A percentile compares a stretch with the other conserved stretches of the same genome.
phyloP scores from a whole-genome alignment of 2,329 filamentous ascomycete species.

The Aspergillus quadrilineatus region DNA sequence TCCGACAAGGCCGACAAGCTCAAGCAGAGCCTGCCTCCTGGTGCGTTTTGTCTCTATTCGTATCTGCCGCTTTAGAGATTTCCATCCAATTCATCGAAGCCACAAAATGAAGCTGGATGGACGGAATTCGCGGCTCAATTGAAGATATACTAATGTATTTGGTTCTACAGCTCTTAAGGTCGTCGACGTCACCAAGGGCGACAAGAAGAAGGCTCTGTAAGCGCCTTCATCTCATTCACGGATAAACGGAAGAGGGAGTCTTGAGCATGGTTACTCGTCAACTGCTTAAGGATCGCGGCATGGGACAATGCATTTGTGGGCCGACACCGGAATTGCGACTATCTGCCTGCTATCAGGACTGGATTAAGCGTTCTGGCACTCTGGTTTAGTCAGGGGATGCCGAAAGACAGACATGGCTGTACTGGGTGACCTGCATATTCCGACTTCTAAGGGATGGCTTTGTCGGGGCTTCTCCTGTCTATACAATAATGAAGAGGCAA shows the following conservation, averaged over 20 bases:
- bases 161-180: slow-evolving; percentile 43
- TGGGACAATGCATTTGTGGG: slow-evolving; percentile 31
- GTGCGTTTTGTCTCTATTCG: slow-evolving; percentile 61
- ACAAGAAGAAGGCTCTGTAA: slow-evolving; percentile 49
- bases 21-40: slow-evolving; percentile 96
- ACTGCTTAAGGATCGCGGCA: slow-evolving; percentile 25
- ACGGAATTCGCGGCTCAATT: background rate
- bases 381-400: slow-evolving; percentile 24
- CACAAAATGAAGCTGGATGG: background rate
- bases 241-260: slow-evolving; percentile 25
- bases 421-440: slow-evolving; percentile 34
- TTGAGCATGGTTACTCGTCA: slow-evolving; percentile 28
- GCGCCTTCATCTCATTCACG: slow-evolving; percentile 21
- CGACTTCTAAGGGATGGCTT: slow-evolving; percentile 27
- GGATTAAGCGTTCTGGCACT: slow-evolving; percentile 28
- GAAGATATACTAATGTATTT: slow-evolving; percentile 23
- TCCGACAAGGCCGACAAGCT: slow-evolving; percentile 99
- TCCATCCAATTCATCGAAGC: background rate
- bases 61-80: background rate
- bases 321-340: slow-evolving; percentile 29
- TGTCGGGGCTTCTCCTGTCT: slow-evolving; percentile 32
- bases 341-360: background rate
- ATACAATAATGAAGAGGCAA: slow-evolving; percentile 31
- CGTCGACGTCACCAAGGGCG: slow-evolving; percentile 46
- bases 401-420: slow-evolving; percentile 18